Evolutionary conservation across 768 basidiomycete genomes (phyloP).

Genomic region (Tricholomella constricta): DNA sequence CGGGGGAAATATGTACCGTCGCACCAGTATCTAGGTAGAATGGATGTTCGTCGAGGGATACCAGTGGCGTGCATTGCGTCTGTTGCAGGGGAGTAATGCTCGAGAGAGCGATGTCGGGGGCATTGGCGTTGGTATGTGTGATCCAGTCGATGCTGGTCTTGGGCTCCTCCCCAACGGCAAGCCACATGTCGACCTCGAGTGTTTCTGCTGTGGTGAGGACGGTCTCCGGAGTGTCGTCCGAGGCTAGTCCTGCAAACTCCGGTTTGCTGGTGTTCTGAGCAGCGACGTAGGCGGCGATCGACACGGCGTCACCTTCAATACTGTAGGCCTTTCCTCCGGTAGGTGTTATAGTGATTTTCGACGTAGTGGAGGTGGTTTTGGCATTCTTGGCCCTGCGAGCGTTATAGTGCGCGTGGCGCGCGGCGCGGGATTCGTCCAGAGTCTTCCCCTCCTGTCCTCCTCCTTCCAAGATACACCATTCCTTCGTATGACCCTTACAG

Average conservation of each 20-base stretch:
- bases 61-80: too few species aligned
- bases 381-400: neutral
- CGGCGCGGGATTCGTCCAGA: slow-evolving; percentile 16
- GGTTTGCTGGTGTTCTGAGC: neutral
- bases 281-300: neutral
- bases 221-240: neutral
- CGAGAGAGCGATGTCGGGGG: too few species aligned
- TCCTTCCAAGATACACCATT: slow-evolving; percentile 20
- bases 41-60: too few species aligned
- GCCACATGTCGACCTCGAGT: slow-evolving; percentile 7
- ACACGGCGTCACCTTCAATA: neutral
- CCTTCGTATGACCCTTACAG: slow-evolving; percentile 9
- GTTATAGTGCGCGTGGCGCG: neutral
- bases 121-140: too few species aligned
- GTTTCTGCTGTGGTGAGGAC: neutral
- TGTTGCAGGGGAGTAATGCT: too few species aligned
- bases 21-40: slow-evolving; percentile 31
- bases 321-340: too few species aligned
- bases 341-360: too few species aligned
- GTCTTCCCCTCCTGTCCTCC: slow-evolving; percentile 31
- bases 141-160: neutral
- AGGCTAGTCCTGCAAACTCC: slow-evolving; percentile 1
- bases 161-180: slow-evolving; percentile 4
- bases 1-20: slow-evolving; percentile 23
- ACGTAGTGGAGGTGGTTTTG: neutral